Base-by-base conservation (phyloP, 306 rosid species). In the Aeschynomene evenia region DNA sequence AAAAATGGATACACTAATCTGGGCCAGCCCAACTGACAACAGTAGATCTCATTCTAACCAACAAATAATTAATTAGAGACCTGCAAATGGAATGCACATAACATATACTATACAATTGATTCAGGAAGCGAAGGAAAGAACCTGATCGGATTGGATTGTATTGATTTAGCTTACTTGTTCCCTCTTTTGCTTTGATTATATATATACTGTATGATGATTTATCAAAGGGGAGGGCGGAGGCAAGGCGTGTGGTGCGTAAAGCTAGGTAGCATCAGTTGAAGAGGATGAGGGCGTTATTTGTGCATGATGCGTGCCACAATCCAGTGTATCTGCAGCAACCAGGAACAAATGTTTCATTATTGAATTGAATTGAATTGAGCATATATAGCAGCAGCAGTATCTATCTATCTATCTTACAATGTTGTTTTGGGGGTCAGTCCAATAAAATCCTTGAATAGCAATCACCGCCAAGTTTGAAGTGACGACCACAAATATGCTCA, bases 321-420 rank as follows among this genome's bases (percentile, higher is more conserved):
- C 98, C 91, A 88, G 68, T 71, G 87, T 68, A 93, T 76, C 98
- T 90, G 89, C 65, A 50, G n/a, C n/a, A n/a, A n/a, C n/a, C n/a
- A 66, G 37, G 4, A 74, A 2, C 49, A 43, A 14, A 73, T 48
- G 46, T 3, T n/a, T n/a, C n/a, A n/a, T n/a, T n/a, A n/a, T n/a
- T n/a, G 3, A 33, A 53, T 21, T 29, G 55, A 15, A 29, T 0
- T 7, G 7, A 39, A 49, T 12, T 7, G 24, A 16, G 23, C 23
- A 46, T 34, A 37, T 8, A 57, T 57, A 66, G 40, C 31, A 46
- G 60, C 45, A 50, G n/a, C n/a, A n/a, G n/a, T n/a, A n/a, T n/a
- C n/a, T n/a, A n/a, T n/a, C n/a, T n/a, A n/a, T n/a, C n/a, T 42
- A 16, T 68, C 91, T 80, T 70, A 90, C 98, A 63, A 93, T 71